Evolutionary conservation across 768 basidiomycete genomes (phyloP), one percentile per base, ranked within the genome.

Genomic region (Mycena rebaudengoi): DNA sequence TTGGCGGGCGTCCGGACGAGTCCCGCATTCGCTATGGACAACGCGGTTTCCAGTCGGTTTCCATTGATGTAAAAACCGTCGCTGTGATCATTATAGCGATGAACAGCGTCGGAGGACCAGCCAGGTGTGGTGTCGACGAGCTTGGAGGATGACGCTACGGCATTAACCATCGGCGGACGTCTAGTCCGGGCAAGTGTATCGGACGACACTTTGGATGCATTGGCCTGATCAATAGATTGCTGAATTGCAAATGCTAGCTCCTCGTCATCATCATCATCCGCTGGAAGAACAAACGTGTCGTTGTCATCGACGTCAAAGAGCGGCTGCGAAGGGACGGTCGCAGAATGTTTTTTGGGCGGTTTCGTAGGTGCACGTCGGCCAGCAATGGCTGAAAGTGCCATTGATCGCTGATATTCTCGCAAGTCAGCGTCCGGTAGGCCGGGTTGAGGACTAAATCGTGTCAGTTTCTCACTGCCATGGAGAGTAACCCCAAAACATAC

Each of bases 21-120:
- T 6, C 82, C 82, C 8, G 89, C 82, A 53, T 88, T 88, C 18
- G 86, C 91, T 41, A 92, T 86, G 11, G 90, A 83, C 28, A 92
- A 74, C 1, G 84, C 88, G 1, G 89, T 90, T 68, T 88, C 88
- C n/a, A 92, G 75, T 20, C 88, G 82, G 21, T 82, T 88, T 3
- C 83, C 82, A 30, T 82, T 76, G 23, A 82, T 82, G 20, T 86
- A 74, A 50, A 39, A 29, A 35, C 88, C 85, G 8, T 85, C 82
- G 32, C 82, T 81, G 14, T 49, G 41, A 26, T 41, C 46, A 35
- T 56, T 30, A 43, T 59, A 69, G 44, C n/a, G 59, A 44, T 48
- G 25, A 18, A 33, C 41, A 29, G 66, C 30, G 30, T 56, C 62
- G 10, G 58, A 67, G 18, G 52, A n/a, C 18, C 33, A 21, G 10